These are phyloP conservation scores for Lachnellula occidentalis DNA, from an alignment of 2,329 filamentous ascomycete genomes.

Conservation along the genomic window DNA sequence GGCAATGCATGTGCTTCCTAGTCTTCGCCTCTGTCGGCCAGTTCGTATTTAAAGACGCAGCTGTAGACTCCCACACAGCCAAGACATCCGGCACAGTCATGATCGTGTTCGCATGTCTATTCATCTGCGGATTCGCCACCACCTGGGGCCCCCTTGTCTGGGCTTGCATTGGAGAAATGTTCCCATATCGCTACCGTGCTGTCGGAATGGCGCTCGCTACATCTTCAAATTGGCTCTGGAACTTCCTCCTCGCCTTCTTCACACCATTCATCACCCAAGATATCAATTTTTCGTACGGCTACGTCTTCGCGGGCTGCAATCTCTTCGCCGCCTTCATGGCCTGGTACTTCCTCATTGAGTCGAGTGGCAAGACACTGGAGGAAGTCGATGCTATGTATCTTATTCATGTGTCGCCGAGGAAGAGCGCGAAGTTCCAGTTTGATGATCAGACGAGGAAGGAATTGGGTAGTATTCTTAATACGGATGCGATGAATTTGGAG, in stretches of 20 bases:
- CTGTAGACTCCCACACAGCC: slow-evolving; percentile 39
- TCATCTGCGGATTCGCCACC: slow-evolving; percentile 65
- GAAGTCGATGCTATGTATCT: slow-evolving; percentile 27
- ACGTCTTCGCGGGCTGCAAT: slow-evolving; percentile 70
- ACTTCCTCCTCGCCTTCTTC: slow-evolving; percentile 71
- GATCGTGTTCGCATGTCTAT: slow-evolving; percentile 69
- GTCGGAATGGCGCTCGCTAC: slow-evolving; percentile 57
- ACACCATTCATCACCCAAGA: slow-evolving; percentile 70
- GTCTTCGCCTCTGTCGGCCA: slow-evolving; percentile 50
- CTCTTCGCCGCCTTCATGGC: slow-evolving; percentile 59
- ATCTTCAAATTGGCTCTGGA: slow-evolving; percentile 63
- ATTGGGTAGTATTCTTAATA: slow-evolving; percentile 22
- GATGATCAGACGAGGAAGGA: slow-evolving; percentile 11
- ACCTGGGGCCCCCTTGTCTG: slow-evolving; percentile 68
- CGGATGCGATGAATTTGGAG: slow-evolving; percentile 18
- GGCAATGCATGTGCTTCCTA: slow-evolving; percentile 66
- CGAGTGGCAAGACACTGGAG: slow-evolving; percentile 32
- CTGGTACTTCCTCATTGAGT: slow-evolving; percentile 74
- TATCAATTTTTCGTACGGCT: slow-evolving; percentile 64
- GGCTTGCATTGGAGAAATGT: slow-evolving; percentile 63
- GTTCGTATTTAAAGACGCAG: slow-evolving; percentile 49
- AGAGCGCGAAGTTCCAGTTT: slow-evolving; percentile 12
- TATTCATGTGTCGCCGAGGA: slow-evolving; percentile 33
- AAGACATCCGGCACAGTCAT: slow-evolving; percentile 58
- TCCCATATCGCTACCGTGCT: slow-evolving; percentile 57